Evolutionary conservation across 768 basidiomycete species (phyloP), one percentile per base, ranked within the genome.

Genomic region (Trametes elegans): DNA sequence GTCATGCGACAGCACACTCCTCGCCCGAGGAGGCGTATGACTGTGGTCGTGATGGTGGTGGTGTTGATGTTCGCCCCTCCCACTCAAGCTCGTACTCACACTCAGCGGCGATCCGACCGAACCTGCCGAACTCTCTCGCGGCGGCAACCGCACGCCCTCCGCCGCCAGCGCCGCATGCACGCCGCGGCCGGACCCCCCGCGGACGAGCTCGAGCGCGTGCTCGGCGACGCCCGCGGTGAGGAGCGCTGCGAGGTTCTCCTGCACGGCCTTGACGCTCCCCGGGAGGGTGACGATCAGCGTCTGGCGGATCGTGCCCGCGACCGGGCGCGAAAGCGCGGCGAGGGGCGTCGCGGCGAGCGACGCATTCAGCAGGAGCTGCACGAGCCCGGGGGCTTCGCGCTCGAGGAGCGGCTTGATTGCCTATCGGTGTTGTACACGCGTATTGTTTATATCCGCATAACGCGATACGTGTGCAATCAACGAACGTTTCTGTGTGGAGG

Each of bases 191-290:
- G 76, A 76, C 0, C 87, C 87, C 7, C 91, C 91, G 53, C 75
- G 75, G 53, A 87, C 76, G 5, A 91, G 77, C 29, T 90, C 86
- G 50, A 92, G 69, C 2, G 88, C 90, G 70, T 92, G 90, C 3
- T 77, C 70, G 1, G 87, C 68, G 1, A 93, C 73, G 6, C 80
- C 82, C 5, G 68, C 75, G 13, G 71, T 67, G 6, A 94, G 72
- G 26, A 93, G 73, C 0, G 79, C 78, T 1, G 80, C 79, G 53
- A 92, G 64, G 63, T 85, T 90, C 64, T 96, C 93, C 58, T 76
- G 84, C 35, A 93, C 92, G 2, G 90, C 93, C 64, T 90, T 93
- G 34, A 86, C 80, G 62, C 89, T 91, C 3, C 93, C 93, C 0
- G 93, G 93, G 9, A 95, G 82, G 0, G 90, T 92, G 18, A 89